phyloP scores from a whole-genome alignment of 306 rosid species.

The Datisca glomerata region DNA sequence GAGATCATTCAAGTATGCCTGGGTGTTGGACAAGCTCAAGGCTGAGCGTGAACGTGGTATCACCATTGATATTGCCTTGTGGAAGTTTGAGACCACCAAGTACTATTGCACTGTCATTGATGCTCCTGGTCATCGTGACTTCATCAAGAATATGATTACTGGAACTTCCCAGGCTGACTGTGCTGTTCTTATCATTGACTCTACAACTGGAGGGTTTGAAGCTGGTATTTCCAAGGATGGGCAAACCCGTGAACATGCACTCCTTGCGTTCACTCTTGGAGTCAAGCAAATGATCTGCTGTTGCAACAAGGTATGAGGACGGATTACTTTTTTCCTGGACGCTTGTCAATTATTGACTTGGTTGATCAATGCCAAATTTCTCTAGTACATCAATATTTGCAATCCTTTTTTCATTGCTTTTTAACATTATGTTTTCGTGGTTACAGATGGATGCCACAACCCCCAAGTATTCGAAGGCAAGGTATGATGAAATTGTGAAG shows the following conservation, averaged over 20 bases:
- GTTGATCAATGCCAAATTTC: too few relatives aligned
- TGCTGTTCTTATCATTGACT: slow-evolving; percentile 82
- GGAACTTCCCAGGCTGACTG: slow-evolving; percentile 93
- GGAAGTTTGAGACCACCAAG: slow-evolving; percentile 88
- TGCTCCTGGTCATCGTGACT: slow-evolving; percentile 91
- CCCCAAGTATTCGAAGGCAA: slow-evolving; percentile 76
- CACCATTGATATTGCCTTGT: slow-evolving; percentile 81
- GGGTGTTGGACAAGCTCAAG: slow-evolving; percentile 96
- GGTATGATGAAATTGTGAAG: slow-evolving; percentile 87
- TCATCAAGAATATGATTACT: slow-evolving; percentile 87
- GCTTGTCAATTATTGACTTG: neutral
- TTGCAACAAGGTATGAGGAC: slow-evolving; percentile 55
- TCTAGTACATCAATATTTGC: too few relatives aligned
- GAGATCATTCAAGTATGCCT: slow-evolving; percentile 91
- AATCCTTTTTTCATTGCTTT: too few relatives aligned
- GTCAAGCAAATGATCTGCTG: slow-evolving; percentile 93
- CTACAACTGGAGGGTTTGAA: slow-evolving; percentile 90
- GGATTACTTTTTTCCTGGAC: neutral
- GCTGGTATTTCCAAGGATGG: slow-evolving; percentile 97
- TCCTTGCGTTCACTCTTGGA: slow-evolving; percentile 90
- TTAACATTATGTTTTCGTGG: neutral
- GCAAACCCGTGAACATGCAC: slow-evolving; percentile 93
- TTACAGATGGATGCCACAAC: slow-evolving; percentile 96
- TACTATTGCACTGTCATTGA: slow-evolving; percentile 94
- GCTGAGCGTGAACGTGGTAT: slow-evolving; percentile 96